Base-by-base conservation (phyloP, 1,284 basidiomycete species). In the Ustilago cynodontis region DNA sequence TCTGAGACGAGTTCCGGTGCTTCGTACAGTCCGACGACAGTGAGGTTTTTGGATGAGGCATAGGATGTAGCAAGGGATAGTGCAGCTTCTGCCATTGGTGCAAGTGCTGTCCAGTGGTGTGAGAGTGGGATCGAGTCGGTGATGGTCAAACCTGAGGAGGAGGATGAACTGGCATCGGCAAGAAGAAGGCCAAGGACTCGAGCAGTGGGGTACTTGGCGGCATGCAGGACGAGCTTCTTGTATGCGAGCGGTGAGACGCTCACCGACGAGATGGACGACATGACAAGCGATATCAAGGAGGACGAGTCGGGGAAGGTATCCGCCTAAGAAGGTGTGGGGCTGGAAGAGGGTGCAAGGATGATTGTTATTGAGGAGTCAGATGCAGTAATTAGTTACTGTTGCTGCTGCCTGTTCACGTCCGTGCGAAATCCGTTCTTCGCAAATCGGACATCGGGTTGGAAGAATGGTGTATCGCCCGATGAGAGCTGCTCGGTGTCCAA, bases 41-140 rank as follows among this genome's bases (percentile, higher is more conserved):
- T 3, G 13, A 73, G 58, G 9, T 50, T 53, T 14, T 59, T 59
- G 3, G 67, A 47, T 9, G 67, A 57, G 11, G 67, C 71, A 31
- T 71, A 68, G 1, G 66, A 45, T 9, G 63, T 58, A 5, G 74
- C 65, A 9, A 78, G 65, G 2, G 71, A 61, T 1, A 78, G 59
- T 0, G 66, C 76, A 2, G 61, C 76, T 43, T 78, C 76, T 3
- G 71, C 71, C 51, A 74, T 71, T 8, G 76, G 71, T 3, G 68
- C 59, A 20, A 78, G 67, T 1, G 63, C 37, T 3, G 71, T 78
- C 76, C 76, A 78, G 65, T 78, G 76, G 47, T 78, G 76, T 29
- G 65, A 71, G 26, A 78, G 71, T 6, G 76, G 76, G 33, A 78
- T 56, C 11, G 60, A 50, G 51, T 71, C 64, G 26, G 39, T 39